Conservation (phyloP, 495 filamentous ascomycete genomes). For the Podospora tetraspora region DNA sequence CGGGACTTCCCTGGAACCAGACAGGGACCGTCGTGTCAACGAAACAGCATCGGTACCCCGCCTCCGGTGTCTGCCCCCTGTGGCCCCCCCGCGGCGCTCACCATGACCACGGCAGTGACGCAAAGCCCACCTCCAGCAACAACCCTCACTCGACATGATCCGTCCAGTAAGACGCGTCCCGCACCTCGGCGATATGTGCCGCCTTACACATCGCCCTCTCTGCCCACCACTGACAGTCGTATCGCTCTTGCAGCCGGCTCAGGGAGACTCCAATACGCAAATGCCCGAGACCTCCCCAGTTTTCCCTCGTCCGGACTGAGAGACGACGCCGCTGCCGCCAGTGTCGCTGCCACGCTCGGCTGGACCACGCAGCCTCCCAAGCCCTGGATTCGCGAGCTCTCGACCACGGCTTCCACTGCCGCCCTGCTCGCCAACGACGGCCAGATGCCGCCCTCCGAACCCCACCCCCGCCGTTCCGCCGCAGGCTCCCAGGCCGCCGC, state of each 20-base stretch:
- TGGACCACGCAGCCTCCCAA: slow-evolving; percentile 59
- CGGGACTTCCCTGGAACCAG: neutral
- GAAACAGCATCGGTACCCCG: neutral
- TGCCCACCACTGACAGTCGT: neutral
- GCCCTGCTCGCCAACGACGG: slow-evolving; percentile 65
- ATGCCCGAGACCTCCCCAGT: slow-evolving; percentile 60
- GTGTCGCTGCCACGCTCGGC: slow-evolving; percentile 66
- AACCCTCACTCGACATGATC: neutral
- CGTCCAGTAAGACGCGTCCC: slow-evolving; percentile 7
- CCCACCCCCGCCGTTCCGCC: slow-evolving; percentile 50
- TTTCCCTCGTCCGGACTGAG: slow-evolving; percentile 60
- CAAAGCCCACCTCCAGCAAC: slow-evolving; percentile 6
- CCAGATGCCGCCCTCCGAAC: slow-evolving; percentile 46
- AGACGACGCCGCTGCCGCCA: slow-evolving; percentile 60
- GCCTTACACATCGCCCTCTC: slow-evolving; percentile 17
- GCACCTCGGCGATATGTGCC: neutral
- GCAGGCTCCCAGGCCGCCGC: slow-evolving; percentile 74
- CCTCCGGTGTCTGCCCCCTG: neutral
- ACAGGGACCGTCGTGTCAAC: neutral
- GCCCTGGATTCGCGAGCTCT: slow-evolving; percentile 51
- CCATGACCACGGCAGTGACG: slow-evolving; percentile 11
- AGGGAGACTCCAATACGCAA: slow-evolving; percentile 61
- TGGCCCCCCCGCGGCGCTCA: slow-evolving; percentile 6
- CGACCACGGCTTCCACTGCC: slow-evolving; percentile 60
- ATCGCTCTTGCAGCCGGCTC: slow-evolving; percentile 32